Base-by-base conservation (phyloP, 1,139 yeast genomes). In the Kurtzmaniella quercitrusa region DNA sequence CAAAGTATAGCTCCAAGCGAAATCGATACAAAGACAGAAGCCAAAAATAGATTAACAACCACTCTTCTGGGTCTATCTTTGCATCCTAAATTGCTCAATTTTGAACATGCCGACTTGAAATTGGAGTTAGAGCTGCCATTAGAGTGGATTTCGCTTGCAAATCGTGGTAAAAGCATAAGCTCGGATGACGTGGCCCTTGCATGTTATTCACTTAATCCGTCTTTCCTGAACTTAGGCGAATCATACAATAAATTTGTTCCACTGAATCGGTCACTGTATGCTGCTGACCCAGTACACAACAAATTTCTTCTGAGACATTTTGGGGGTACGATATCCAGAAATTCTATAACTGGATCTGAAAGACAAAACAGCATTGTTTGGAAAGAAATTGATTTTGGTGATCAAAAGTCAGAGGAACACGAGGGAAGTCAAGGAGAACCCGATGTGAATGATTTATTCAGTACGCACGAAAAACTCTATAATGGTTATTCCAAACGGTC, bases 71-170 rank as follows among this genome's bases (percentile, higher is more conserved):
- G 60, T 1, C 63, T 76, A 48, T 54, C 66, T 26, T 48, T 80
- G 9, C 85, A 82, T 50, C 82, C 84, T 1, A 69, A 73, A 41
- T 63, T 80, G 38, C 47, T 68, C 3, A 48, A 50, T 12, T 49
- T 70, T 11, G 53, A 57, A 45, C 38, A 54, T 45, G 35, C 57
- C 2, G 42, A 72, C 1, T 47, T 61, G 1, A 66, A 65, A 21
- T 60, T 66, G n/a, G 86, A 80, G 48, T 51, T 72, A 3, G 49
- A 59, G 7, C 67, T 69, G 44, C 74, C 74, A 0, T 48, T 63
- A 2, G 43, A 46, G 12, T 70, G 76, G 76, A 52, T 68, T 12
- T 45, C 54, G 15, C 56, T 54, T 20, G 56, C 51, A 6, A 42
- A 48, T 7, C 52, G 47, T 3, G 42, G 39, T 11, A 53, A 48